Evolutionary conservation across 2,329 filamentous ascomycete species (phyloP).

Genomic region (Botrytis byssoidea): DNA sequence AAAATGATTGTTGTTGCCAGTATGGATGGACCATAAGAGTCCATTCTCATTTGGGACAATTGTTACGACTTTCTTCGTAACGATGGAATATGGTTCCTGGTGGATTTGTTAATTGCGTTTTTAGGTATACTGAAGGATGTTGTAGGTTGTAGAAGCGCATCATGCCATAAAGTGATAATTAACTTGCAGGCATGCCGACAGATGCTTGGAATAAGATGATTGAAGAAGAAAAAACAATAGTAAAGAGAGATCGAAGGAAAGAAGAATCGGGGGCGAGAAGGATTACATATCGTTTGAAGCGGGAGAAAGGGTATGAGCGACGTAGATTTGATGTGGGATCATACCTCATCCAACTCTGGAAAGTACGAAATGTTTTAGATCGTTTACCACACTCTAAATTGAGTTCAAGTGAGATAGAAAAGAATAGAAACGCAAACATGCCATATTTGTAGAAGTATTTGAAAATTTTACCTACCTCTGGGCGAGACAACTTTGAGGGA

Average conservation of each 20-base stretch:
- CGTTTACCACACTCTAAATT: neutral
- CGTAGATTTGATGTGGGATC: neutral
- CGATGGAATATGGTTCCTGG: neutral
- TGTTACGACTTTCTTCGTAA: neutral
- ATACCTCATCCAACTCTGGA: neutral
- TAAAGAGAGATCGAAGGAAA: neutral
- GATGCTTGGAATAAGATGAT: neutral
- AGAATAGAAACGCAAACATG: neutral
- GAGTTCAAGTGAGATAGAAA: neutral
- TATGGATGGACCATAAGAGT: slow-evolving; percentile 19
- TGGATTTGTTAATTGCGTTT: neutral
- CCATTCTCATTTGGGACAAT: slow-evolving; percentile 7
- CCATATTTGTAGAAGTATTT: neutral
- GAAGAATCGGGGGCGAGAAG: neutral
- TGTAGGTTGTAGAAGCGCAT: slow-evolving; percentile 15
- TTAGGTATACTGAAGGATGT: slow-evolving; percentile 14
- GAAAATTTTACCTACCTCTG: neutral
- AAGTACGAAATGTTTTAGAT: neutral
- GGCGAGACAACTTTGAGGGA: neutral
- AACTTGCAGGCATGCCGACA: neutral
- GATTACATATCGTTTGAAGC: neutral
- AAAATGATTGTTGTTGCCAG: slow-evolving; percentile 14
- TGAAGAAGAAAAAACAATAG: neutral
- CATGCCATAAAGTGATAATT: neutral
- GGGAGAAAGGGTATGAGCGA: neutral